phyloP scores from a whole-genome alignment of 352 stramenopile species.

The Globisporangium paddicum region DNA sequence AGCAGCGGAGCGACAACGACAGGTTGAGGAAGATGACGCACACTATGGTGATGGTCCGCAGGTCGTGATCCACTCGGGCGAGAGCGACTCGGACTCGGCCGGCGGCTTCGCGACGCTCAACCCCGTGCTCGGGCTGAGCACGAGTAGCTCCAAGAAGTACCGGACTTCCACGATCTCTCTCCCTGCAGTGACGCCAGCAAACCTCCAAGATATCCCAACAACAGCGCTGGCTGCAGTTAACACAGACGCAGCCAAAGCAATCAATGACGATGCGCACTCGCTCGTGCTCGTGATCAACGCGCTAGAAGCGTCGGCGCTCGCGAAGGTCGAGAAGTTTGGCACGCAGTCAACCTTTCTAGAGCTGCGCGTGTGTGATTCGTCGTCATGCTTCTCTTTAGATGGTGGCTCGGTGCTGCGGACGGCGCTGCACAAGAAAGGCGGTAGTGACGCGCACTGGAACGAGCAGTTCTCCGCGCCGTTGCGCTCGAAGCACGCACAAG shows the following conservation, averaged over 20 bases:
- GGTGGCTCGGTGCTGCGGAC: conserved; percentile 37
- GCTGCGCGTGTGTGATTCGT: conserved; percentile 34
- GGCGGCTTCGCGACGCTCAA: conserved; percentile 68
- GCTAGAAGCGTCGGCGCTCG: conserved; percentile 46
- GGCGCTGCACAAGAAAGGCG: conserved; percentile 72
- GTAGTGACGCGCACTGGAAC: conserved; percentile 80
- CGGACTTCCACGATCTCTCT: conserved; percentile 5
- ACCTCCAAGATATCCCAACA: conserved; percentile 43
- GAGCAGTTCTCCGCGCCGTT: conserved; percentile 64
- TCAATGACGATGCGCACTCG: conserved; percentile 2
- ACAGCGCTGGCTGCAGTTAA: conserved; percentile 10
- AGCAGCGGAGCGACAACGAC: neutral
- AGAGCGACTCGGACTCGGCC: conserved; percentile 50
- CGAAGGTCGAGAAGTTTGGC: conserved; percentile 73
- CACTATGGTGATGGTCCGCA: conserved; percentile 34
- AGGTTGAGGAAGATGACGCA: conserved; percentile 5
- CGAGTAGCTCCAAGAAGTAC: neutral
- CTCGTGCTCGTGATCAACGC: conserved; percentile 53
- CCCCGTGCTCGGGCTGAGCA: conserved; percentile 35
- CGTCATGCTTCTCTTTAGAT: no score
- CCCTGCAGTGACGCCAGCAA: conserved; percentile 4
- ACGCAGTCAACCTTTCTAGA: conserved; percentile 72
- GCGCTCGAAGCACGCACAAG: conserved; percentile 44
- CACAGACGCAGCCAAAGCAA: neutral
- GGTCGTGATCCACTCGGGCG: conserved; percentile 71